phyloP scores from a whole-genome alignment of 768 basidiomycete genomes.

The Pulveroboletus sp. region DNA sequence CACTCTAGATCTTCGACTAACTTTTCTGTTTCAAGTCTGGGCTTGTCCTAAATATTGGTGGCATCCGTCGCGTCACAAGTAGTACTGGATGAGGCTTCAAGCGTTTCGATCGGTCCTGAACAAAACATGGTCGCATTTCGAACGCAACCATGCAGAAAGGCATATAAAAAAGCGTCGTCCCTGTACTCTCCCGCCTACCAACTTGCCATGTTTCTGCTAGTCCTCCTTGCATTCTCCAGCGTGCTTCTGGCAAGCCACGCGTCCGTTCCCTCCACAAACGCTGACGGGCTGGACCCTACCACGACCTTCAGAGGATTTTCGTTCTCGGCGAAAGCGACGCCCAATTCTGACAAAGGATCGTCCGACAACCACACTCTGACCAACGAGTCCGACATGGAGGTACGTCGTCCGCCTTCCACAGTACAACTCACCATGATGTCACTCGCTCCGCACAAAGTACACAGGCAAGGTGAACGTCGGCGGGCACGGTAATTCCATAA shows the following conservation, averaged over 20 bases:
- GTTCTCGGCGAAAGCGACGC: constrained; percentile 18
- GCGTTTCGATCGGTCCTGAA: constrained; percentile 1
- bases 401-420: constrained; percentile 12
- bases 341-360: constrained; percentile 16
- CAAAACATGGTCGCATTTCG: constrained; percentile 14
- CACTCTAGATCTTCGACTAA: no score
- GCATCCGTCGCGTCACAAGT: no score
- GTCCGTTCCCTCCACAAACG: constrained; percentile 11
- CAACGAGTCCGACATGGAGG: constrained; percentile 26
- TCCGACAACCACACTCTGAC: constrained; percentile 22
- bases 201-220: constrained; percentile 13
- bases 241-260: constrained; percentile 34
- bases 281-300: background rate
- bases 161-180: constrained; percentile 4
- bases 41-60: no score
- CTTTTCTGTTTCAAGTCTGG: no score
- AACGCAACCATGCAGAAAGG: constrained; percentile 1
- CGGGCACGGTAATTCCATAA: constrained; percentile 22
- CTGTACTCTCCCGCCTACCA: background rate
- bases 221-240: constrained; percentile 9
- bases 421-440: background rate
- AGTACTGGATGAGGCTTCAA: no score
- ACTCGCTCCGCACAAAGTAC: constrained; percentile 17
- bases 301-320: constrained; percentile 16
- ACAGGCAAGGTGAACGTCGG: constrained; percentile 29